Evolutionary conservation across 2,329 filamentous ascomycete genomes (phyloP).

Genomic region (Thielaviopsis cerberus): DNA sequence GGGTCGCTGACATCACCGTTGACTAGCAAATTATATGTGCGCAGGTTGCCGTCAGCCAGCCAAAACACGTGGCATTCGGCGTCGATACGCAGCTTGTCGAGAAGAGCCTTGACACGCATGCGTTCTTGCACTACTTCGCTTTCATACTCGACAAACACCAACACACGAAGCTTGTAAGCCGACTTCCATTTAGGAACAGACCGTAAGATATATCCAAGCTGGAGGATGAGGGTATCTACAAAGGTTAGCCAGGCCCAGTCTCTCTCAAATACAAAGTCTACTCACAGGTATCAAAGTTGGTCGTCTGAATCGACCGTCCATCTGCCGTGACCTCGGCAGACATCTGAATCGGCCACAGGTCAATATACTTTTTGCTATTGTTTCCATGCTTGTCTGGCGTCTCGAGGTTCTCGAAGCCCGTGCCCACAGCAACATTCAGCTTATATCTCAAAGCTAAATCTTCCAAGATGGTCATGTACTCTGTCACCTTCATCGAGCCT

Average conservation of each 20-base stretch:
- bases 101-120: constrained; percentile 48
- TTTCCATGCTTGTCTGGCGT: constrained; percentile 39
- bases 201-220: constrained; percentile 66
- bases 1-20: constrained; percentile 44
- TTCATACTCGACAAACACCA: constrained; percentile 81
- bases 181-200: constrained; percentile 68
- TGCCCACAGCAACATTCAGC: constrained; percentile 70
- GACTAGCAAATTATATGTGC: constrained; percentile 60
- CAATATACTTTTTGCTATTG: constrained; percentile 59
- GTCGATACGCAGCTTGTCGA: constrained; percentile 67
- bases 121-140: constrained; percentile 64
- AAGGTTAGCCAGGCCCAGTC: constrained; percentile 10
- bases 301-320: constrained; percentile 52
- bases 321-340: constrained; percentile 60
- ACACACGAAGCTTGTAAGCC: constrained; percentile 52
- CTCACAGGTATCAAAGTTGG: constrained; percentile 79
- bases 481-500: constrained; percentile 47
- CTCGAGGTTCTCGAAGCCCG: constrained; percentile 61
- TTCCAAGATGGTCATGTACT: constrained; percentile 67
- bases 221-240: constrained; percentile 57
- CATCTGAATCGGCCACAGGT: constrained; percentile 88
- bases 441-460: constrained; percentile 60
- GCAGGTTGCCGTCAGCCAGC: constrained; percentile 53
- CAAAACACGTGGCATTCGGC: constrained; percentile 66
- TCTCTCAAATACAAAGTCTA: constrained; percentile 3